These are phyloP conservation scores for Rhizopogon vesiculosus DNA, from an alignment of 768 basidiomycete species.

Conservation along the genomic window DNA sequence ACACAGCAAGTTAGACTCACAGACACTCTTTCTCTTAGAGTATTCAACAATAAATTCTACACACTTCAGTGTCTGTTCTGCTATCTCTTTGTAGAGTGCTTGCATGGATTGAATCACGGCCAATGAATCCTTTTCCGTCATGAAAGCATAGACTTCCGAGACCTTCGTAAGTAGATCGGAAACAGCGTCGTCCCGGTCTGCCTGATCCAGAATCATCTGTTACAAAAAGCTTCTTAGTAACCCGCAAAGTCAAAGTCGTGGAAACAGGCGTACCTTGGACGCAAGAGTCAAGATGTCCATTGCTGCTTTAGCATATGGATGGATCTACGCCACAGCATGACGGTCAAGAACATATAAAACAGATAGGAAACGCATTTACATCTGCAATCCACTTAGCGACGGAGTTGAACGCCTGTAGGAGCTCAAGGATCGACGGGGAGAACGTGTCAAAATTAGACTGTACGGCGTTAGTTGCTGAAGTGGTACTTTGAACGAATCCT, in stretches of 20 bases:
- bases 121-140: background rate
- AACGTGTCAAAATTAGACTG: too few species aligned
- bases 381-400: too few species aligned
- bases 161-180: conserved; percentile 1
- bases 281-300: background rate
- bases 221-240: too few species aligned
- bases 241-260: too few species aligned
- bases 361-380: too few species aligned
- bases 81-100: background rate
- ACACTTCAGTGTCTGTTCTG: conserved; percentile 1
- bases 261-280: background rate
- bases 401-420: too few species aligned
- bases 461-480: too few species aligned
- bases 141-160: background rate
- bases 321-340: background rate
- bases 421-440: too few species aligned
- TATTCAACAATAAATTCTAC: background rate
- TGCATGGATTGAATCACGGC: background rate
- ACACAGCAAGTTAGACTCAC: too few species aligned
- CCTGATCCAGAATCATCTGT: background rate
- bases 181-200: background rate
- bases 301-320: conserved; percentile 1
- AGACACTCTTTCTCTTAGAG: too few species aligned
- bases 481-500: too few species aligned
- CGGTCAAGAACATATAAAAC: too few species aligned